Percentiles rank a stretch among this genome's conserved stretches.
These are phyloP conservation scores for Cercospora sojina DNA, from an alignment of 2,329 filamentous ascomycete species.

Conservation along the genomic window DNA sequence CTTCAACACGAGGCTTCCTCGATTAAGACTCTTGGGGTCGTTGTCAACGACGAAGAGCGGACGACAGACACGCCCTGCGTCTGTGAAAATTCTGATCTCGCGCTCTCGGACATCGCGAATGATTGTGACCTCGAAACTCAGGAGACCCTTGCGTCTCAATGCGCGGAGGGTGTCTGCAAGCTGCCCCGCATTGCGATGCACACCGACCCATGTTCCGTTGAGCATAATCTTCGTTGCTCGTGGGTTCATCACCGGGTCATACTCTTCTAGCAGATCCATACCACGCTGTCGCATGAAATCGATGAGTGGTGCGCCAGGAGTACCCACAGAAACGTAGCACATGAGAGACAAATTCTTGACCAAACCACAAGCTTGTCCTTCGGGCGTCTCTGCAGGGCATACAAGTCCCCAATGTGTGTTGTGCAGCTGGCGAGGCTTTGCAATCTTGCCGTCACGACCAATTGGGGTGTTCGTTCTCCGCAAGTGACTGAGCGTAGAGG, in stretches of 20 bases:
- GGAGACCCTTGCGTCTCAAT: conserved; percentile 65
- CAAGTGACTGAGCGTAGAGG: conserved; percentile 94
- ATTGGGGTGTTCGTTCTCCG: conserved; percentile 97
- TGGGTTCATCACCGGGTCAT: conserved; percentile 65
- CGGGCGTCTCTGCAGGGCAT: conserved; percentile 94
- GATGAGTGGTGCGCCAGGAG: conserved; percentile 82
- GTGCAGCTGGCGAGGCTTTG: conserved; percentile 95
- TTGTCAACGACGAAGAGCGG: conserved; percentile 93
- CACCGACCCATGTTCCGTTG: conserved; percentile 96
- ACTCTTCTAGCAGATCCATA: conserved; percentile 96
- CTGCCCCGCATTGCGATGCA: conserved; percentile 83
- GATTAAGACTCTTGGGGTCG: conserved; percentile 69
- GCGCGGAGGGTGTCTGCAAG: conserved; percentile 60
- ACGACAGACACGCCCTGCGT: conserved; percentile 90
- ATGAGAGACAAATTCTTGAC: conserved; percentile 98
- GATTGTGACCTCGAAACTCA: conserved; percentile 90
- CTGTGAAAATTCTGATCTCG: conserved; percentile 98
- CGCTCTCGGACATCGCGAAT: conserved; percentile 95
- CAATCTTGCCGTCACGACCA: conserved; percentile 95
- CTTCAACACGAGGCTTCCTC: conserved; percentile 75
- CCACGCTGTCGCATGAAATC: conserved; percentile 95
- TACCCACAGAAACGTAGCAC: conserved; percentile 97
- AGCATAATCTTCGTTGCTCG: conserved; percentile 97
- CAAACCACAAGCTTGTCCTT: conserved; percentile 95
- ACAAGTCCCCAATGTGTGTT: conserved; percentile 99